phyloP scores from a whole-genome alignment of 2,329 filamentous ascomycete genomes.

The Colletotrichum kahawae region DNA sequence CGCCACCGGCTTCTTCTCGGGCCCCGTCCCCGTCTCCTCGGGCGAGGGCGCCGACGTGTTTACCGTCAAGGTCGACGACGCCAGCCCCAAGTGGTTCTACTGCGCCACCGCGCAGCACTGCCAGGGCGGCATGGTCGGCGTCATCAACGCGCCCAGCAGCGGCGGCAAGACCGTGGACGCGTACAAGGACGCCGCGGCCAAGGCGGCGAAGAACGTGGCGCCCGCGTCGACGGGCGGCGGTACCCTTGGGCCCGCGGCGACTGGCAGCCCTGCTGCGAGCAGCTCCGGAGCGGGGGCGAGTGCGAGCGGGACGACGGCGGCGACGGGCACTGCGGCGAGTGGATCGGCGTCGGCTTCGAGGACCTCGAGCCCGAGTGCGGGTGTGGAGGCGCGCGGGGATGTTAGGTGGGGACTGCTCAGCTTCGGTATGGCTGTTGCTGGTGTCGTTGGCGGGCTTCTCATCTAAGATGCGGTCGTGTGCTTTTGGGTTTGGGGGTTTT shows the following conservation, averaged over 20 bases:
- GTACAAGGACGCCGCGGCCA: constrained; percentile 4
- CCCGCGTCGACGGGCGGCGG: constrained; percentile 17
- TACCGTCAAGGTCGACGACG: constrained; percentile 36
- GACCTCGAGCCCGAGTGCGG: neutral
- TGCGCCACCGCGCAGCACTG: constrained; percentile 66
- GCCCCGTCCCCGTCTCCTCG: constrained; percentile 36
- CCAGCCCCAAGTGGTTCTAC: constrained; percentile 66
- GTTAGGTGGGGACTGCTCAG: constrained; percentile 18
- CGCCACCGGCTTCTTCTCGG: constrained; percentile 54
- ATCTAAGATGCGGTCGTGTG: neutral
- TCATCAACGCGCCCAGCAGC: constrained; percentile 27
- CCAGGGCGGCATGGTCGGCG: constrained; percentile 64
- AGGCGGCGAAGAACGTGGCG: constrained; percentile 13
- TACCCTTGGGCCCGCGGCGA: constrained; percentile 7
- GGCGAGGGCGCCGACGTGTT: constrained; percentile 25
- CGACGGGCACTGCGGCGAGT: neutral
- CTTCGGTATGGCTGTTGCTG: constrained; percentile 12
- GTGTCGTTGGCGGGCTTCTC: constrained; percentile 16
- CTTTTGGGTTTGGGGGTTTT: neutral
- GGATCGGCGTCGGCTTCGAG: neutral
- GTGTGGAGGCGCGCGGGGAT: constrained; percentile 10
- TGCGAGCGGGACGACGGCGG: neutral
- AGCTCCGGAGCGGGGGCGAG: neutral
- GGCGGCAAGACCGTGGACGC: constrained; percentile 1
- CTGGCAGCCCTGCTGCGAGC: neutral